Evolutionary conservation across 2,329 filamentous ascomycete species (phyloP), one percentile per base, ranked within the genome.

Genomic region (Fusarium mangiferae): DNA sequence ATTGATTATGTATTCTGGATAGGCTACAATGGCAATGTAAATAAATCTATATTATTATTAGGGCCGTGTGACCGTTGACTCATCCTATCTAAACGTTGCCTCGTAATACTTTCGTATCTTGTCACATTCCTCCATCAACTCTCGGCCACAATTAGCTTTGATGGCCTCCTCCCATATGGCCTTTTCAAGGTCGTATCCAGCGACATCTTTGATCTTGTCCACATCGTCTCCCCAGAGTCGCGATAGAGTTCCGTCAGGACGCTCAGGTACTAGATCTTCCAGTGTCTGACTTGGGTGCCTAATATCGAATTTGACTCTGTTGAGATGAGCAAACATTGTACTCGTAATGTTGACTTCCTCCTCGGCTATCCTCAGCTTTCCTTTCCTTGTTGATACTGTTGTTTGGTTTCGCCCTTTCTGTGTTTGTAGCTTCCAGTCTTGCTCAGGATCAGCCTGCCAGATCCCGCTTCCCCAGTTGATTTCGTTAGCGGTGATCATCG

Each of bases 401-500:
- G 65, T 60, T 11, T 18, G 41, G 1, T 49, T 35, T 4, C 41
- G 22, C 6, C 13, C 20, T 5, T 49, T n/a, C 5, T 61, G 24
- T 30, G 12, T 36, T 18, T 70, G 45, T 2, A 60, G 20, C 11
- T 65, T 68, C 76, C 74, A 78, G 11, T 78, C 76, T 15, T 71
- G 57, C 13, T 78, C 72, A 4, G 76, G 76, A 44, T 78, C 76
- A 5, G 76, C 76, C 35, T 78, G 76, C 76, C 76, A 78, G 22
- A 78, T 78, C 0, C 76, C 76, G 28, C 76, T 78, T 1, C 76
- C 76, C 24, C 73, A 78, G 35, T 78, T 74, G 33, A 78, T 70
- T 5, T 57, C 28, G 2, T 67, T 60, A 2, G 41, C 35, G 2
- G 72, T 70, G 2, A 78, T 60, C n/a, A 74, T 20, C 30, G 62